A percentile compares a stretch with the other conserved stretches of the same genome.
Conservation (phyloP, 352 stramenopile species). For the Pythium brachiatum region DNA sequence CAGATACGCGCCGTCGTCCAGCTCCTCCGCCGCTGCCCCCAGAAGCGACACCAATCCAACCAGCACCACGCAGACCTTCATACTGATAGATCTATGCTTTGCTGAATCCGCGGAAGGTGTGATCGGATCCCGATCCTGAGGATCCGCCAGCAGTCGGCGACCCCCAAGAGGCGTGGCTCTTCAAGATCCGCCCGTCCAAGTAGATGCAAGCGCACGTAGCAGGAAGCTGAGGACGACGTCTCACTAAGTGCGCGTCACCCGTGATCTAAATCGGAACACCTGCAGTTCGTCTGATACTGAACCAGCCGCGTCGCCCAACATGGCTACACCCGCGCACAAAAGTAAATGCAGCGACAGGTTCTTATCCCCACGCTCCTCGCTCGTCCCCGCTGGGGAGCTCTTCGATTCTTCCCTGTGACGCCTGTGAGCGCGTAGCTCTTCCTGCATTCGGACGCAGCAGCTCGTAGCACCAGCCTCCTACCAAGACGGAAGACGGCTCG, state of each 20-base stretch:
- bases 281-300: constrained; percentile 3
- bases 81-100: not conserved
- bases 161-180: constrained; percentile 10
- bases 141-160: not conserved
- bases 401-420: not conserved
- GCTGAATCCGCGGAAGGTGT: not conserved
- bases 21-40: not conserved
- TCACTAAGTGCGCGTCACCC: constrained; percentile 15
- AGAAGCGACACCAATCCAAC: not conserved
- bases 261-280: constrained; percentile 21
- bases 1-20: not conserved
- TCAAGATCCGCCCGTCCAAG: constrained; percentile 20
- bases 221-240: not conserved
- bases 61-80: not conserved
- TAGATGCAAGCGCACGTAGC: constrained; percentile 7
- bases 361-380: not conserved
- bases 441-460: constrained; percentile 2
- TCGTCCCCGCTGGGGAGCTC: not conserved
- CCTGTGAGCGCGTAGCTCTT: not conserved
- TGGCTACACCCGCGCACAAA: constrained; percentile 3
- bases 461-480: not conserved
- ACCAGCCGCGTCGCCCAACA: not conserved
- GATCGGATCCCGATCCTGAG: not conserved
- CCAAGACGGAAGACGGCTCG: not conserved
- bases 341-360: not conserved